Conservation (phyloP, 352 stramenopile genomes). For the Thraustochytrium sp. region DNA sequence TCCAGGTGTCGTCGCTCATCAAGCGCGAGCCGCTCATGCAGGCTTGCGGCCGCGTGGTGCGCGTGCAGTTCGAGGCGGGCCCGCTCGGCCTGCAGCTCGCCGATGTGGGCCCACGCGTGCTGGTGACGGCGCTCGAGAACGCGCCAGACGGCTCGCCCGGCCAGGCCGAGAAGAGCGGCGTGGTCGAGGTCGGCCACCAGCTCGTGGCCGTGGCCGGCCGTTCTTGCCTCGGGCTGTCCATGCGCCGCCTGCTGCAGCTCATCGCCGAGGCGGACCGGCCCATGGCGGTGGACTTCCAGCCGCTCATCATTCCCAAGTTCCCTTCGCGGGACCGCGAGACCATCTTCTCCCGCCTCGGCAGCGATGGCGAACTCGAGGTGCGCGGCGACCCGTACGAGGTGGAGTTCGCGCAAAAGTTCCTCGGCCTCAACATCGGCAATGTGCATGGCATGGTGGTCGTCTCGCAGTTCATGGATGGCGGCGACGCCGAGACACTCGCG, state of each 20-base stretch:
- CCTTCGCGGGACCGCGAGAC: constrained; percentile 1
- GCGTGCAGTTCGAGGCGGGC: neutral
- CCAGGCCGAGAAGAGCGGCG: neutral
- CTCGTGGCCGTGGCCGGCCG: neutral
- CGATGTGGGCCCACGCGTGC: constrained; percentile 25
- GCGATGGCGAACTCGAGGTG: constrained; percentile 5
- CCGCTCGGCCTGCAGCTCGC: constrained; percentile 34
- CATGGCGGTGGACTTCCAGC: constrained; percentile 15
- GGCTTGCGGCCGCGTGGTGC: neutral
- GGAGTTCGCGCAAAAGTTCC: constrained; percentile 10
- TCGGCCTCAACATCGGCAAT: constrained; percentile 17
- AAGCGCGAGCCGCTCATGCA: constrained; percentile 24
- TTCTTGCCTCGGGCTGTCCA: neutral
- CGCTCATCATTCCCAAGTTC: constrained; percentile 21
- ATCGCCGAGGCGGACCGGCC: neutral
- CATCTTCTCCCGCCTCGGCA: constrained; percentile 9
- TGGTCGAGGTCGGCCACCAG: constrained; percentile 29
- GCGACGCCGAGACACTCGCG: neutral
- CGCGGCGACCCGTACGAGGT: constrained; percentile 4
- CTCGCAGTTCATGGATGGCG: constrained; percentile 32
- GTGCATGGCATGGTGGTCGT: constrained; percentile 5
- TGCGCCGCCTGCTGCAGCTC: neutral
- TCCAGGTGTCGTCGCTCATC: constrained; percentile 16
- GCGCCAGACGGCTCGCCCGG: neutral
- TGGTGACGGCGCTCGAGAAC: constrained; percentile 10